Conservation (phyloP, 2,329 filamentous ascomycete genomes). For the Fusarium oxysporum region DNA sequence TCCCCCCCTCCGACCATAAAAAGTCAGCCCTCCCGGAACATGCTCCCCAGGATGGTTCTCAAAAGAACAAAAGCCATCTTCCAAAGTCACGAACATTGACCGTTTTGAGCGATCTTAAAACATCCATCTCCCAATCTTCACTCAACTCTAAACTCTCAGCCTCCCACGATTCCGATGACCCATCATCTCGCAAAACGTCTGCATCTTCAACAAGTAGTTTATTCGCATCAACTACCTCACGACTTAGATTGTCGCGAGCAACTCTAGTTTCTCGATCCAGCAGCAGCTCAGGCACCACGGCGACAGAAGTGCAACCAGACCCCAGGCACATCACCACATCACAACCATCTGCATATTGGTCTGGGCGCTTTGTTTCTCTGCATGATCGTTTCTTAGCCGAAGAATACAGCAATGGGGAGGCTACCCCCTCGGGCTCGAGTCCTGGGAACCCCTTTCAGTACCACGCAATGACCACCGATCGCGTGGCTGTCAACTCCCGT, state of each 20-base stretch:
- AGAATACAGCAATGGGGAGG: constrained; percentile 35
- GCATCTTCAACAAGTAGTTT: constrained; percentile 37
- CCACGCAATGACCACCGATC: constrained; percentile 29
- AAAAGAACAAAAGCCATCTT: constrained; percentile 46
- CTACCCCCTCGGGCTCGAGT: not conserved
- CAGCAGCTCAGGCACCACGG: constrained; percentile 27
- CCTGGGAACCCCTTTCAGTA: not conserved
- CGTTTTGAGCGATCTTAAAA: constrained; percentile 59
- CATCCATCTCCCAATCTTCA: constrained; percentile 56
- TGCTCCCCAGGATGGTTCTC: not conserved
- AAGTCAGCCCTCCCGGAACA: not conserved
- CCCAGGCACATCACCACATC: constrained; percentile 53
- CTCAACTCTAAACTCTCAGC: constrained; percentile 36
- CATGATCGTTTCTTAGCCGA: constrained; percentile 59
- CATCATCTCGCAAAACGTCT: constrained; percentile 35
- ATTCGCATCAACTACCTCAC: constrained; percentile 32
- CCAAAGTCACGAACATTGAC: constrained; percentile 60
- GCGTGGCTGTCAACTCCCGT: constrained; percentile 29
- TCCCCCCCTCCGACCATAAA: constrained; percentile 20
- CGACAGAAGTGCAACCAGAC: constrained; percentile 31
- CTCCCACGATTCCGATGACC: constrained; percentile 10
- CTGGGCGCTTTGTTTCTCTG: constrained; percentile 68
- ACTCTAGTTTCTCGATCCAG: constrained; percentile 36
- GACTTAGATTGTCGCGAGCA: constrained; percentile 31
- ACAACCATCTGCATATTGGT: constrained; percentile 68